A percentile compares a stretch with the other conserved stretches of the same genome.
These are phyloP conservation scores for Ampelocalamus luodianensis DNA, from an alignment of 176 grass and related monocot genomes.

Conservation along the genomic window DNA sequence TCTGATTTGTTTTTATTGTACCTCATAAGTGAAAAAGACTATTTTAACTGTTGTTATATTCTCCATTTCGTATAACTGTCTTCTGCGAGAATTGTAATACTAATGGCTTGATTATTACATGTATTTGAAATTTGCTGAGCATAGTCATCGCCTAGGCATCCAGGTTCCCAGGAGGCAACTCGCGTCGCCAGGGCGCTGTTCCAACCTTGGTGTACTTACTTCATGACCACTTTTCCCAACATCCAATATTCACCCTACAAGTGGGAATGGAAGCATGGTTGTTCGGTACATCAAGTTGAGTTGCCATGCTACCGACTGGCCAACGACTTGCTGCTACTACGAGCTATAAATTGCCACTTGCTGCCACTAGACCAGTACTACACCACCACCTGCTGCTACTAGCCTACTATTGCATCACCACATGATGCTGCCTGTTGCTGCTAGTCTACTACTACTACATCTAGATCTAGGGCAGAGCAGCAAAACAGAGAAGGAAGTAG, in stretches of 20 bases:
- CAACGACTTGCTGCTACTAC: too few species aligned
- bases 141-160: not conserved
- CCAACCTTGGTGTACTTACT: constrained; percentile 24
- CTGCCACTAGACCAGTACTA: too few species aligned
- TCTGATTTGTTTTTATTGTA: too few species aligned
- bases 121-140: constrained; percentile 6
- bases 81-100: constrained; percentile 9
- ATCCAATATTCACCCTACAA: constrained; percentile 27
- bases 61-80: not conserved
- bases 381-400: not conserved
- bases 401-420: too few species aligned
- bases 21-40: too few species aligned
- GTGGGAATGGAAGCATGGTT: not conserved
- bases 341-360: too few species aligned
- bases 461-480: not conserved
- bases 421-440: too few species aligned
- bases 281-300: too few species aligned
- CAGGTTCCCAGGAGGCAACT: not conserved
- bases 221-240: not conserved
- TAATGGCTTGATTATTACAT: not conserved
- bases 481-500: not conserved
- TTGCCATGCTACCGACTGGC: too few species aligned
- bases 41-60: not conserved
- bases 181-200: not conserved
- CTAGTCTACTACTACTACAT: too few species aligned